Conservation (phyloP, 2,329 filamentous ascomycete species). For the Ceratocystis eucalypticola region DNA sequence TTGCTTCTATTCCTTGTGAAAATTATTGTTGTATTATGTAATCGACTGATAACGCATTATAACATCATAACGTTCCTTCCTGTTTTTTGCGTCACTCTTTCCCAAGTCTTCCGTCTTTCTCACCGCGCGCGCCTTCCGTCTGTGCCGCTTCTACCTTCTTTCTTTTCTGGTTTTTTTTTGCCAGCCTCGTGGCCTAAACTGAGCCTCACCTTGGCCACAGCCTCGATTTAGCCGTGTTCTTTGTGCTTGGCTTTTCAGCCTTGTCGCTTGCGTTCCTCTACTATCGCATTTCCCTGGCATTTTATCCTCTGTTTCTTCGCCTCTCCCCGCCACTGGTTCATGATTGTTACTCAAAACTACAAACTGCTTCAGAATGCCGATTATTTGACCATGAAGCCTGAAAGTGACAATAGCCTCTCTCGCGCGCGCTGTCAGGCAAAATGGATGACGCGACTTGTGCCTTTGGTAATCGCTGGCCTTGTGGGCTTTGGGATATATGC, state of each 20-base stretch:
- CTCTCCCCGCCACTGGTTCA: constrained; percentile 1
- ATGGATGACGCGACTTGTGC: constrained; percentile 53
- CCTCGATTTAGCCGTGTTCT: background rate
- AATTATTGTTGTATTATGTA: too few species aligned
- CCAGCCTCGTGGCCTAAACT: background rate
- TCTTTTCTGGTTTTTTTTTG: background rate
- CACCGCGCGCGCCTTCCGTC: background rate
- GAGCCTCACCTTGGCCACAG: background rate
- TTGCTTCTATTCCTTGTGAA: too few species aligned
- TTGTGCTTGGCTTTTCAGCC: background rate
- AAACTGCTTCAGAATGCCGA: constrained; percentile 18
- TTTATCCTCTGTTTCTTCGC: background rate
- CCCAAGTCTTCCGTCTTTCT: too few species aligned
- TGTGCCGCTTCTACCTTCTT: background rate
- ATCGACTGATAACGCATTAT: too few species aligned
- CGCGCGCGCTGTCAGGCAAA: constrained; percentile 23
- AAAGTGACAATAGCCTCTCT: constrained; percentile 26
- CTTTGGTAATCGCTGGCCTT: constrained; percentile 50
- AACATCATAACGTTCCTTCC: too few species aligned
- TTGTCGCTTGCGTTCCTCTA: background rate
- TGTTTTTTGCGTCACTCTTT: too few species aligned
- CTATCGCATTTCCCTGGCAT: background rate
- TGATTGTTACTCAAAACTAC: constrained; percentile 14
- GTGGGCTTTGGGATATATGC: constrained; percentile 58
- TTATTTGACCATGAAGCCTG: background rate